Evolutionary conservation across 2,329 filamentous ascomycete species (phyloP), one percentile per base, ranked within the genome.

Genomic region (Fusarium austroafricanum): DNA sequence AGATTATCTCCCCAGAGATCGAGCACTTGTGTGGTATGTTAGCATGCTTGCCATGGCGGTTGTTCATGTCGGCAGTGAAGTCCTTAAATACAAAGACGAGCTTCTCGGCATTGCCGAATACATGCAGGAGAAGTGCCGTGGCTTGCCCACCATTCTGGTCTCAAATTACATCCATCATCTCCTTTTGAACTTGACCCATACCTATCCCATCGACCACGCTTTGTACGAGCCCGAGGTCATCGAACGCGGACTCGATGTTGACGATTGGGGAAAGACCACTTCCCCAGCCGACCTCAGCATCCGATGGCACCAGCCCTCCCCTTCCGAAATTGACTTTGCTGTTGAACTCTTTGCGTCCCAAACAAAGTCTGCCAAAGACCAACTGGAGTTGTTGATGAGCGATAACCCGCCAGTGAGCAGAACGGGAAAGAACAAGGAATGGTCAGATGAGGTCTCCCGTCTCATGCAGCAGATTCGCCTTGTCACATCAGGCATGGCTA

Each of bases 161-260:
- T 98, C 95, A 61, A 99, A 99, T 80, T 97, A 94, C 78, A 94
- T 98, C 57, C 96, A 99, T 79, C 96, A 99, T 78, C 86, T 99
- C 37, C 85, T 99, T 15, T 89, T 99, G 67, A 98, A 98, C 77
- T 83, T 98, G 53, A 98, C 96, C 1, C 92, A 95, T 67, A 97
- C 93, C 1, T 99, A 98, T 76, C 94, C 95, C 5, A 89, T 94
- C 59, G 96, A 99, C 76, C 93, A 94, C 75, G 88, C 90, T 11
- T 84, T 97, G 51, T 97, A 95, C 77, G 94, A 98, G 78, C 89
- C 91, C n/a, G 85, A 88, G 2, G 86, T 92, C 52, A 81, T 94
- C 55, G 81, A 88, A 65, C 83, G 86, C 55, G 95, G 94, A 3
- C 79, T 97, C 33, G 88, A 90, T 57, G 87, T 93, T 18, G 82